Base-by-base conservation (phyloP, 2,329 filamentous ascomycete genomes). In the Aspergillus niger region DNA sequence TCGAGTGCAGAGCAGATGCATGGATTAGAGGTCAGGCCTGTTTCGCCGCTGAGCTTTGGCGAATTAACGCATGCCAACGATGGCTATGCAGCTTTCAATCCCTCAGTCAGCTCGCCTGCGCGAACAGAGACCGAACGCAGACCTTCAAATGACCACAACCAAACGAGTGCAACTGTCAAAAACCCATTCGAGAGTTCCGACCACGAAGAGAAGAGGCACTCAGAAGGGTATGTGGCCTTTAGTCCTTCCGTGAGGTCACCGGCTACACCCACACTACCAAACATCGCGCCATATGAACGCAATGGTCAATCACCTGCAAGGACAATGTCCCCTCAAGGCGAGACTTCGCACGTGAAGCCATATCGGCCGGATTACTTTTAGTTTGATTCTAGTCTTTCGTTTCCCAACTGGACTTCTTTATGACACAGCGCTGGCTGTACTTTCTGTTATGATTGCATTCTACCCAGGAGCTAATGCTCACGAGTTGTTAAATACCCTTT, bases 381-480 rank as follows among this genome's bases (percentile, higher is more conserved):
- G 10, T 3, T 13, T 6, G 3, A 20, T 17, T 28, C 8, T 49
- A 28, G 6, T 28, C 20, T 17, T 48, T 49, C 22, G 5, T 17
- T 49, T 3, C 6, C 5, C 7, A 6, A 24, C 24, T 22, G 11
- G 15, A 30, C 24, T 24, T 6, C 5, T 30, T 68, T 64, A 69
- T 54, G 65, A 72, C 52, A 30, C 67, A 65, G 60, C 72, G 70
- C 72, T 67, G 71, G 70, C 55, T 64, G 47, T 68, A 61, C 67
- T 61, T 65, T 67, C 66, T 70, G 65, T 61, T 62, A 74, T 68
- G 70, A 70, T 61, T 52, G 54, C 60, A 60, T 54, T 55, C 47
- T 59, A 58, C 60, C 50, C 50, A 54, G 2, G 44, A 49, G 44
- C 44, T 6, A 3, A 26, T 4, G 44, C 44, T 49, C 44, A 49